Evolutionary conservation across 345 rosid genomes (phyloP).

Genomic region (Eucalyptus leucophloia): DNA sequence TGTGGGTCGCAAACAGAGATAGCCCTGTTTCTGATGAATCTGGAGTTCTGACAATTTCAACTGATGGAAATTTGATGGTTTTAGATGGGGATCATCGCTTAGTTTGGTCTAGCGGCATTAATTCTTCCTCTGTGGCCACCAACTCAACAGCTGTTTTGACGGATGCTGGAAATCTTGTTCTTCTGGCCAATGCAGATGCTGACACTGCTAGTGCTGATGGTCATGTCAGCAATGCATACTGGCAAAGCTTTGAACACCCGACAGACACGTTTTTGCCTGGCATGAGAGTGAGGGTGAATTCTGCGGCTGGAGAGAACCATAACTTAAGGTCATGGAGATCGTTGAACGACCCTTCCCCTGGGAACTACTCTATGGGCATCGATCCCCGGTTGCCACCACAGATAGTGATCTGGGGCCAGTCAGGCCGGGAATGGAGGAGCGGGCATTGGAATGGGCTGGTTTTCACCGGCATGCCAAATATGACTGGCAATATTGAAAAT

Average conservation of each 20-base stretch:
- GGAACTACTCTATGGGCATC: slow-evolving; percentile 44
- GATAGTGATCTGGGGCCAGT: slow-evolving; percentile 56
- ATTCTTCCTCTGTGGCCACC: slow-evolving; percentile 4
- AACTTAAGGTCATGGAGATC: slow-evolving; percentile 51
- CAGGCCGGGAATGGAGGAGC: slow-evolving; percentile 57
- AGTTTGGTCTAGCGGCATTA: slow-evolving; percentile 49
- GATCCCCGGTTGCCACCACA: slow-evolving; percentile 62
- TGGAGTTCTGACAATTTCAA: slow-evolving; percentile 30
- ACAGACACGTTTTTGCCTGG: slow-evolving; percentile 49
- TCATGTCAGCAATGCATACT: background rate
- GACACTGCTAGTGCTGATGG: background rate
- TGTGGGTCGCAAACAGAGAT: slow-evolving; percentile 73
- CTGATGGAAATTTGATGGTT: slow-evolving; percentile 43
- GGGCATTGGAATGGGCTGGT: slow-evolving; percentile 60
- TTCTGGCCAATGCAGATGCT: slow-evolving; percentile 5
- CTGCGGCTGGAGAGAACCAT: slow-evolving; percentile 20
- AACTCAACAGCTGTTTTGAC: slow-evolving; percentile 13
- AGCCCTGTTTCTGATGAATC: slow-evolving; percentile 19
- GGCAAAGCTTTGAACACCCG: slow-evolving; percentile 61
- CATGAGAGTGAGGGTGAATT: slow-evolving; percentile 40
- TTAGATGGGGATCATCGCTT: slow-evolving; percentile 12
- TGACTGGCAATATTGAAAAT: slow-evolving; percentile 21
- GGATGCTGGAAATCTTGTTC: slow-evolving; percentile 19
- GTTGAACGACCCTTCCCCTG: slow-evolving; percentile 41
- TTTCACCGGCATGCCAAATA: slow-evolving; percentile 47